Conservation (phyloP, 2,329 filamentous ascomycete species). For the Colletotrichum cuscutae region DNA sequence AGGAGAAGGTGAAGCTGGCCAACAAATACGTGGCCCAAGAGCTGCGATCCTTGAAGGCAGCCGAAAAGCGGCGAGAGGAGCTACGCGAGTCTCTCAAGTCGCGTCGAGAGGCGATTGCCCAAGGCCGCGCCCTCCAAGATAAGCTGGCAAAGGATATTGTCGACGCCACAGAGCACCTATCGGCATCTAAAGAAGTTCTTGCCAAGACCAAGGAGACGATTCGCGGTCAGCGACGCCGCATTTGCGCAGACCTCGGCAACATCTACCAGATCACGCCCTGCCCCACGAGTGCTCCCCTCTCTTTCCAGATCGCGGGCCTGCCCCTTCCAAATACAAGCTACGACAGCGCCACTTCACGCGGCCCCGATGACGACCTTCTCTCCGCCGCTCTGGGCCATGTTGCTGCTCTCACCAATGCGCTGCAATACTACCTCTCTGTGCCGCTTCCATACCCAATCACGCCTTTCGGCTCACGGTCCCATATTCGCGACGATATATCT, state of each 20-base stretch:
- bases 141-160: constrained; percentile 69
- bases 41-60: constrained; percentile 71
- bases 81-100: constrained; percentile 73
- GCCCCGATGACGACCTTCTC: constrained; percentile 72
- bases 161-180: constrained; percentile 69
- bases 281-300: constrained; percentile 67
- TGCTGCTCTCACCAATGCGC: constrained; percentile 76
- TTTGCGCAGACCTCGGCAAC: constrained; percentile 82
- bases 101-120: constrained; percentile 74
- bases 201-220: constrained; percentile 71
- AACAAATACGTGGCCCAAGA: constrained; percentile 70
- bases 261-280: constrained; percentile 84
- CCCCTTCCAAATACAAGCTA: constrained; percentile 84
- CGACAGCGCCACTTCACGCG: constrained; percentile 57
- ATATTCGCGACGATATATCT: constrained; percentile 80
- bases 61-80: constrained; percentile 72
- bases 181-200: constrained; percentile 64
- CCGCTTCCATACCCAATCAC: constrained; percentile 84
- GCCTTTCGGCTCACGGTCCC: constrained; percentile 77
- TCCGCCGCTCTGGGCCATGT: constrained; percentile 86
- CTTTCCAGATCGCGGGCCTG: constrained; percentile 85
- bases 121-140: constrained; percentile 69
- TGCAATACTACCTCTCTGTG: constrained; percentile 85
- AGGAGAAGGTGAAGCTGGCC: constrained; percentile 60
- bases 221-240: constrained; percentile 86